Evolutionary conservation across 192 early-diverging fungal species (phyloP).

Genomic region (Glomus cerebriforme): DNA sequence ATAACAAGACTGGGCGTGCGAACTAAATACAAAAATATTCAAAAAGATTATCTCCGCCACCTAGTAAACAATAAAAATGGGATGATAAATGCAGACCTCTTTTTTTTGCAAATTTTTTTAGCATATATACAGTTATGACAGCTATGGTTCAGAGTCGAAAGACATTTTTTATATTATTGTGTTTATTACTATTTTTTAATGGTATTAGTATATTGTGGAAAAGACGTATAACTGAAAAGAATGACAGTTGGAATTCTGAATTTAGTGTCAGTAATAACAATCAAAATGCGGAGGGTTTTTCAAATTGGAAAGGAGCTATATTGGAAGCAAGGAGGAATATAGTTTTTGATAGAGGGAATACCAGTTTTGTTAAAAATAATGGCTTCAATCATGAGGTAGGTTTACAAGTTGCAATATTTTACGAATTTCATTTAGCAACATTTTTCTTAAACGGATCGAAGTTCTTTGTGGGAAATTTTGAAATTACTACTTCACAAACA

Average conservation of each 20-base stretch:
- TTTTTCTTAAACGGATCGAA: no score
- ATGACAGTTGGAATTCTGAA: background rate
- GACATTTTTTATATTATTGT: slow-evolving; percentile 15
- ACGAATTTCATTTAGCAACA: background rate
- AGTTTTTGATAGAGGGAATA: background rate
- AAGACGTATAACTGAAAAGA: background rate
- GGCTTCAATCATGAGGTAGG: background rate
- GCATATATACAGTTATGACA: background rate
- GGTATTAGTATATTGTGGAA: slow-evolving; percentile 1
- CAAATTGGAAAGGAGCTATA: background rate
- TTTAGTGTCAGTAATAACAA: background rate
- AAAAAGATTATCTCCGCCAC: no score
- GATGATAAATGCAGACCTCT: no score
- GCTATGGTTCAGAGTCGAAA: background rate
- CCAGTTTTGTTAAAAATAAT: background rate
- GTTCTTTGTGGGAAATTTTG: no score
- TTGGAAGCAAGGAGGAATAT: background rate
- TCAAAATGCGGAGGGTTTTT: background rate
- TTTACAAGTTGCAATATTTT: background rate
- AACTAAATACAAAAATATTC: no score
- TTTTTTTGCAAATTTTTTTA: background rate
- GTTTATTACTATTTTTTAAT: slow-evolving; percentile 19
- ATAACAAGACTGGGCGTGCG: no score
- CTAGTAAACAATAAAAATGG: no score
- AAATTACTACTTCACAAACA: no score